Conservation (phyloP, 2,329 filamentous ascomycete genomes). For the Pyrenochaeta sp. region DNA sequence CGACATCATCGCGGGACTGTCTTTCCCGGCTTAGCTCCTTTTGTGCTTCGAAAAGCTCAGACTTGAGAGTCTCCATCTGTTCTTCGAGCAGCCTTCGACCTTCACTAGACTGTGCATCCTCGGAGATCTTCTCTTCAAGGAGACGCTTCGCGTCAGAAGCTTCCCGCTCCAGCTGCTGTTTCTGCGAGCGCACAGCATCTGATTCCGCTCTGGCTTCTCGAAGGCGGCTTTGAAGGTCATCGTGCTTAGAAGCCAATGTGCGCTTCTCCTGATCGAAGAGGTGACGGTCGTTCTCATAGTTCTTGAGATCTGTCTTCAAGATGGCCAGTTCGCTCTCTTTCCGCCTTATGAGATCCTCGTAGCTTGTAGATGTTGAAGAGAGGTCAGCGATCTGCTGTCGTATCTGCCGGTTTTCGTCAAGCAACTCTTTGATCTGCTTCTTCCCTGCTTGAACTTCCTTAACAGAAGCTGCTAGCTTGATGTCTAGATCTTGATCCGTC, state of each 20-base stretch:
- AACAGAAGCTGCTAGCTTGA: conserved; percentile 79
- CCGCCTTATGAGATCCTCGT: conserved; percentile 89
- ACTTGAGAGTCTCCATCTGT: conserved; percentile 87
- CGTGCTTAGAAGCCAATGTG: conserved; percentile 76
- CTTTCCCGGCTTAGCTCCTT: conserved; percentile 89
- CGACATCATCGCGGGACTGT: conserved; percentile 92
- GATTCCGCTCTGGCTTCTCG: conserved; percentile 88
- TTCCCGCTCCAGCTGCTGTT: conserved; percentile 85
- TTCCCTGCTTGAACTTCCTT: conserved; percentile 82
- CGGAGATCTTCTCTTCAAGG: conserved; percentile 86
- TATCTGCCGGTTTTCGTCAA: conserved; percentile 81
- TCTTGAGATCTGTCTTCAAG: conserved; percentile 83
- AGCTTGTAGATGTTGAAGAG: conserved; percentile 90
- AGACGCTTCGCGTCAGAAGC: conserved; percentile 86
- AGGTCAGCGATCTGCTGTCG: conserved; percentile 87
- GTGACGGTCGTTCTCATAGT: conserved; percentile 80
- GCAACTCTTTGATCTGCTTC: conserved; percentile 76
- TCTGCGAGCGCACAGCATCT: conserved; percentile 84
- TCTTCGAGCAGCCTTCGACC: conserved; percentile 83
- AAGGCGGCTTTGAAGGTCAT: conserved; percentile 77
- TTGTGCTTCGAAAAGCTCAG: conserved; percentile 83
- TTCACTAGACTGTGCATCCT: conserved; percentile 83
- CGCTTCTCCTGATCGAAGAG: conserved; percentile 81
- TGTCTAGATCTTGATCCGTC: conserved; percentile 85
- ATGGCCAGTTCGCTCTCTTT: conserved; percentile 94